Evolutionary conservation across 768 basidiomycete genomes (phyloP).

Genomic region (Asterophora lycoperdoides): DNA sequence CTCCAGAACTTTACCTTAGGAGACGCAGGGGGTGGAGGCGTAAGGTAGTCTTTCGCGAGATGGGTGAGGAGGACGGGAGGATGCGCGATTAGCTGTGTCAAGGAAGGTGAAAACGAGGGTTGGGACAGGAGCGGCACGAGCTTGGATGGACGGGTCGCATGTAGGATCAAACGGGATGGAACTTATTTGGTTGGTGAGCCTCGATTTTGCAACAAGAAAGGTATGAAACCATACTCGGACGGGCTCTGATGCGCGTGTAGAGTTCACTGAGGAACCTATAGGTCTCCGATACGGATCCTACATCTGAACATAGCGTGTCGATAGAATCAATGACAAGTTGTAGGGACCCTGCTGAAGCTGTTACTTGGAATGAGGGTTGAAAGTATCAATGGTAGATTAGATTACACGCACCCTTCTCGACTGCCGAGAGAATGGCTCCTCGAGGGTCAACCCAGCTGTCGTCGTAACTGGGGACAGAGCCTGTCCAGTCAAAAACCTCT

Average conservation of each 20-base stretch:
- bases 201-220: constrained; percentile 1
- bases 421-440: constrained; percentile 35
- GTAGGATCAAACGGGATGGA: constrained; percentile 58
- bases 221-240: constrained; percentile 41
- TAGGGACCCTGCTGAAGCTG: constrained; percentile 45
- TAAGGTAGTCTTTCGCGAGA: constrained; percentile 66
- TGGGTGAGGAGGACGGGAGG: constrained; percentile 66
- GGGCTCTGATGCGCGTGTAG: constrained; percentile 38
- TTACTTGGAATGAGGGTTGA: constrained; percentile 1
- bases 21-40: constrained; percentile 62
- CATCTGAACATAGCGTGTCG: constrained; percentile 59
- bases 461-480: constrained; percentile 49
- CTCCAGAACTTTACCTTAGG: constrained; percentile 74
- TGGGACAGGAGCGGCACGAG: constrained; percentile 54
- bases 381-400: constrained; percentile 11
- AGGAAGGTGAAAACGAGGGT: constrained; percentile 58
- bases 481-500: constrained; percentile 46
- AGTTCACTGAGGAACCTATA: constrained; percentile 50
- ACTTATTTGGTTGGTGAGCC: constrained; percentile 26
- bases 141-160: constrained; percentile 44
- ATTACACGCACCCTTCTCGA: constrained; percentile 36
- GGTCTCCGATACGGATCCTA: constrained; percentile 48
- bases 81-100: constrained; percentile 63
- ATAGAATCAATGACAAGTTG: constrained; percentile 69
- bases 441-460: constrained; percentile 29